Evolutionary conservation across 305 asterid genomes (phyloP).

Genomic region (Solanum chacoense): DNA sequence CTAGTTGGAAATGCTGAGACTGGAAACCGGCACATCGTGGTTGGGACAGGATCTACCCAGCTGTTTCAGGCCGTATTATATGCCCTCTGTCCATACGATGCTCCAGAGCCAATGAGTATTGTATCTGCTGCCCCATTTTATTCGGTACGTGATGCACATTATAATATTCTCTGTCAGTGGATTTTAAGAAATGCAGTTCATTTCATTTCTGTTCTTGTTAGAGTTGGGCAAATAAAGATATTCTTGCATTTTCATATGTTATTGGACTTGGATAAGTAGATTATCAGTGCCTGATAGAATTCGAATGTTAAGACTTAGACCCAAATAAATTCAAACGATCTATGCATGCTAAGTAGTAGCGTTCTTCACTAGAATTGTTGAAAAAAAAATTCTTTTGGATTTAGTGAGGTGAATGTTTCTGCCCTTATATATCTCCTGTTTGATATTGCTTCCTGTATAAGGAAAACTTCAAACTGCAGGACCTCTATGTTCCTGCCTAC

Average conservation of each 20-base stretch:
- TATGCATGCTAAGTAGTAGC: neutral
- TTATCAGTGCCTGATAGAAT: neutral
- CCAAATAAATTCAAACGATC: neutral
- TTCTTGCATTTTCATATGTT: neutral
- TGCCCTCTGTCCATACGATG: slow-evolving; percentile 52
- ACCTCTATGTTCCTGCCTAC: neutral
- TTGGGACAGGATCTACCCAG: slow-evolving; percentile 88
- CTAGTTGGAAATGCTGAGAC: slow-evolving; percentile 72
- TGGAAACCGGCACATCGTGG: slow-evolving; percentile 62
- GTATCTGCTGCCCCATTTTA: slow-evolving; percentile 90
- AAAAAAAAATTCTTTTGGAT: neutral
- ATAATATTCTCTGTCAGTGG: neutral
- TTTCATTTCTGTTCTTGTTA: neutral
- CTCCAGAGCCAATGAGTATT: slow-evolving; percentile 54
- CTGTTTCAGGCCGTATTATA: slow-evolving; percentile 76
- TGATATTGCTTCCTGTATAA: neutral
- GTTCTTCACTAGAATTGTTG: neutral
- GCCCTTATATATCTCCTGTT: neutral
- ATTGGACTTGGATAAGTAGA: neutral
- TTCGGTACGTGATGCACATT: slow-evolving; percentile 42
- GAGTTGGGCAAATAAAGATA: neutral
- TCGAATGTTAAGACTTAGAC: neutral
- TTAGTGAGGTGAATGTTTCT: neutral
- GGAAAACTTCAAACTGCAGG: neutral
- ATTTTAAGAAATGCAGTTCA: neutral